Evolutionary conservation across 2,329 filamentous ascomycete species (phyloP), one percentile per base, ranked within the genome.

Genomic region (Magnaporthales sp.): DNA sequence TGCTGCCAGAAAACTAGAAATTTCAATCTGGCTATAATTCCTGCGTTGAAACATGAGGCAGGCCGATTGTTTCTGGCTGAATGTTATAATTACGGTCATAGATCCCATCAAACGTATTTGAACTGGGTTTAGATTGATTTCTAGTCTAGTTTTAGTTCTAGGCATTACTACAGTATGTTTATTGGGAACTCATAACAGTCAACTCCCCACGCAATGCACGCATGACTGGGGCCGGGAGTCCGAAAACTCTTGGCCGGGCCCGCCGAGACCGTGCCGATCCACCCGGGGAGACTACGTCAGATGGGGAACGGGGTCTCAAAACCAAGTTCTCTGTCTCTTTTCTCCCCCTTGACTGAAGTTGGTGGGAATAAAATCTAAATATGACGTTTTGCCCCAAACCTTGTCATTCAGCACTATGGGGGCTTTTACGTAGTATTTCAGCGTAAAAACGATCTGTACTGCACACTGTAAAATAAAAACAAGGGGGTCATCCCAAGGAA

Each of bases 221-320:
- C 30, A 51, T 51, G 38, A 3, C n/a, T 15, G 38, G 38, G 6
- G 5, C 38, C 15, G 38, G 38, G 38, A n/a, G 38, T n/a, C 38
- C 19, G 19, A 51, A 51, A n/a, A 51, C 38, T 51, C 38, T 51
- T 51, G 38, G 38, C 38, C 38, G 38, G 22, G 22, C 22, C 22
- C 54, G 54, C 54, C 54, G 54, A 58, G 54, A 58, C n/a, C 54
- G 11, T 58, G 54, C 54, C 54, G 24, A 58, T 26, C 54, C 54
- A 58, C 54, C 54, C 38, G 38, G 54, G 51, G 54, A n/a, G n/a
- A 58, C 54, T 58, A 58, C 54, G 54, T 58, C 54, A 58, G 54
- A 58, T 58, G n/a, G 54, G 54, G 54, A 58, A 58, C 24, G 38
- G 38, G 38, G 38, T 19, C 38, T n/a, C 19, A 51, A 51, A 51